These are phyloP conservation scores for Globisporangium nagaii DNA, from an alignment of 352 stramenopile genomes.

Conservation along the genomic window DNA sequence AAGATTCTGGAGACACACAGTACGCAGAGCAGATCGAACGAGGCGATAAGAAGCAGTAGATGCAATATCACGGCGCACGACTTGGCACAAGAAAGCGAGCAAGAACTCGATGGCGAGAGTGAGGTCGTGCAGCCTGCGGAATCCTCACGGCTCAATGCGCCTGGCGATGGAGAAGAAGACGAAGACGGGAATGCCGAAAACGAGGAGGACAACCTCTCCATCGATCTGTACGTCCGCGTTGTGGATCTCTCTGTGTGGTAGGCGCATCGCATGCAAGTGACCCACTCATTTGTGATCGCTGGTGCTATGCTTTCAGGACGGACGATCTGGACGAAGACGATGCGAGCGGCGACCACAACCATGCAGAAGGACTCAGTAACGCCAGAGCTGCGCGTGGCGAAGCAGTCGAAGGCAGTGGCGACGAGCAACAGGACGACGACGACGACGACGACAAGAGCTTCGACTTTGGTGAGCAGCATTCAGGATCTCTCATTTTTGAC, in stretches of 20 bases:
- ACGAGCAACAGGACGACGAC: not conserved
- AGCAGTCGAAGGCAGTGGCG: not conserved
- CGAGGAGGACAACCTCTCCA: slow-evolving; percentile 34
- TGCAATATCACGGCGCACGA: not conserved
- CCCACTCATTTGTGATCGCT: too few relatives aligned
- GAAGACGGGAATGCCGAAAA: too few relatives aligned
- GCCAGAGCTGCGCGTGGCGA: too few relatives aligned
- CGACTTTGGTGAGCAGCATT: slow-evolving; percentile 60
- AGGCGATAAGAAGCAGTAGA: not conserved
- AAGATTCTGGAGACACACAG: too few relatives aligned
- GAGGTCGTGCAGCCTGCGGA: not conserved
- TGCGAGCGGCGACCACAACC: not conserved
- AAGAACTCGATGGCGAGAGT: not conserved
- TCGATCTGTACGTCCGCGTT: slow-evolving; percentile 51
- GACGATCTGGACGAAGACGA: slow-evolving; percentile 10
- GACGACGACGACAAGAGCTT: slow-evolving; percentile 21
- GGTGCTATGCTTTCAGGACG: slow-evolving; percentile 25
- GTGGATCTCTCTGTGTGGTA: too few relatives aligned
- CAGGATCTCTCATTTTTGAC: too few relatives aligned
- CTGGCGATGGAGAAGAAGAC: not conserved
- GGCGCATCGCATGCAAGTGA: too few relatives aligned
- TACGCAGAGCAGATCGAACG: not conserved
- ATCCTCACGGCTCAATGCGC: not conserved
- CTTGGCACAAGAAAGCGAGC: not conserved
- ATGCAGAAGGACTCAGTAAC: slow-evolving; percentile 2